Percentiles rank a stretch among this genome's conserved stretches.
These are phyloP conservation scores for Boletus barrowsii DNA, from an alignment of 768 basidiomycete genomes.

Conservation along the genomic window DNA sequence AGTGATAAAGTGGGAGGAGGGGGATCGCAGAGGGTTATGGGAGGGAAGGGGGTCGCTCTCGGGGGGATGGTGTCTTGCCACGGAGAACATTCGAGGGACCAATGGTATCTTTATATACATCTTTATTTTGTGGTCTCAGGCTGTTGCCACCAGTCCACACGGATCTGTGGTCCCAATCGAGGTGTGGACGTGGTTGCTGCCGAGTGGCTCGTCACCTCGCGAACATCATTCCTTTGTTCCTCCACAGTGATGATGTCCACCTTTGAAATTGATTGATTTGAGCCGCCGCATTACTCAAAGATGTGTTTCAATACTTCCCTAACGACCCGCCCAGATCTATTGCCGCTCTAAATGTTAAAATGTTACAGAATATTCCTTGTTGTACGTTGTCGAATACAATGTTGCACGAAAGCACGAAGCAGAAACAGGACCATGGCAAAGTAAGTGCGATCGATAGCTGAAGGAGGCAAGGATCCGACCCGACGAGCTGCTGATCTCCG, in stretches of 20 bases:
- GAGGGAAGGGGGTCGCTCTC: background rate
- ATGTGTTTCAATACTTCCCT: background rate
- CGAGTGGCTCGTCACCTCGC: constrained; percentile 22
- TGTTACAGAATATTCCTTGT: background rate
- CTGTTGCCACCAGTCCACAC: background rate
- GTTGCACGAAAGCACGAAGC: background rate
- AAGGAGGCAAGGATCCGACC: background rate
- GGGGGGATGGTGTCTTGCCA: constrained; percentile 4
- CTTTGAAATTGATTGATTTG: background rate
- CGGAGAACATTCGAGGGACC: background rate
- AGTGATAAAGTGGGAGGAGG: background rate
- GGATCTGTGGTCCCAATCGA: constrained; percentile 6
- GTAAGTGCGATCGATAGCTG: background rate
- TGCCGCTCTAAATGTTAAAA: background rate
- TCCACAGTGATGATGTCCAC: constrained; percentile 6
- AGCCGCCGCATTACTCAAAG: background rate
- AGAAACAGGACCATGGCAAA: background rate
- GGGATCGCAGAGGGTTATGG: background rate
- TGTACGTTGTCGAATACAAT: background rate
- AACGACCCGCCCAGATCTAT: background rate
- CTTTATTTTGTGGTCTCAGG: constrained; percentile 11
- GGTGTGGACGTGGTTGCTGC: constrained; percentile 11
- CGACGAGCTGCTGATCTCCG: background rate
- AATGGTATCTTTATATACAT: constrained; percentile 17
- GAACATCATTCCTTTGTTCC: constrained; percentile 11